Evolutionary conservation across 1,139 yeast species (phyloP).

Genomic region (Yamadazyma jaroonii): DNA sequence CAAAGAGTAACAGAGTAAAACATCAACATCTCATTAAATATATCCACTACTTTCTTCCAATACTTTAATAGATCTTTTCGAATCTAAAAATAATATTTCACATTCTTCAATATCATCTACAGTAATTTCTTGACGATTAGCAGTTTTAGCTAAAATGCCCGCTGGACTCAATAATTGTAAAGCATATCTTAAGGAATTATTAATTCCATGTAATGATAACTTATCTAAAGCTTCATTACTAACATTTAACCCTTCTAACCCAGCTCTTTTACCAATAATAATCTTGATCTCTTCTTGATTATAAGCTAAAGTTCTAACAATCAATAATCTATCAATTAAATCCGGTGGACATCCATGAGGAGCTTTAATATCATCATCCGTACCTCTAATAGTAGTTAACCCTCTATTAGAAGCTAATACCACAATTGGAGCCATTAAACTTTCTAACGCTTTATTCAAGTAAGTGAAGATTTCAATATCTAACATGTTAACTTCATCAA

Average conservation of each 20-base stretch:
- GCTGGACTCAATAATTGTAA: slow-evolving; percentile 90
- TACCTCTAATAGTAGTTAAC: slow-evolving; percentile 84
- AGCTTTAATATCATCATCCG: slow-evolving; percentile 73
- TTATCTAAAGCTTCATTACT: slow-evolving; percentile 66
- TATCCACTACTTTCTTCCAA: slow-evolving; percentile 56
- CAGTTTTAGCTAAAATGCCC: slow-evolving; percentile 72
- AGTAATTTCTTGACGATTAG: slow-evolving; percentile 69
- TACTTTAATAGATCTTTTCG: slow-evolving; percentile 78
- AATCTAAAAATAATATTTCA: slow-evolving; percentile 80
- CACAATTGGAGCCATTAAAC: slow-evolving; percentile 89
- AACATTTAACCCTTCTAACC: slow-evolving; percentile 67
- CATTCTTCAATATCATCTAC: slow-evolving; percentile 83
- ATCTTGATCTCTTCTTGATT: slow-evolving; percentile 76
- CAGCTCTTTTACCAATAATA: slow-evolving; percentile 79
- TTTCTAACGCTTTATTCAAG: slow-evolving; percentile 88
- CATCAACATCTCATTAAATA: slow-evolving; percentile 28
- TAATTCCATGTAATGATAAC: slow-evolving; percentile 68
- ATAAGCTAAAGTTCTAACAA: slow-evolving; percentile 89
- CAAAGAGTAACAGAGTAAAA: too few species aligned
- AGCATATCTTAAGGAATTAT: slow-evolving; percentile 85
- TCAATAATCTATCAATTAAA: slow-evolving; percentile 83
- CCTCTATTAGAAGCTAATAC: slow-evolving; percentile 96
- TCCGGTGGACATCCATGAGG: slow-evolving; percentile 99
- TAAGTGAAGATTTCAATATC: slow-evolving; percentile 95
- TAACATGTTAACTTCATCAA: slow-evolving; percentile 97